Conservation (phyloP, 2,329 filamentous ascomycete genomes). For the Fusarium keratoplasticum region DNA sequence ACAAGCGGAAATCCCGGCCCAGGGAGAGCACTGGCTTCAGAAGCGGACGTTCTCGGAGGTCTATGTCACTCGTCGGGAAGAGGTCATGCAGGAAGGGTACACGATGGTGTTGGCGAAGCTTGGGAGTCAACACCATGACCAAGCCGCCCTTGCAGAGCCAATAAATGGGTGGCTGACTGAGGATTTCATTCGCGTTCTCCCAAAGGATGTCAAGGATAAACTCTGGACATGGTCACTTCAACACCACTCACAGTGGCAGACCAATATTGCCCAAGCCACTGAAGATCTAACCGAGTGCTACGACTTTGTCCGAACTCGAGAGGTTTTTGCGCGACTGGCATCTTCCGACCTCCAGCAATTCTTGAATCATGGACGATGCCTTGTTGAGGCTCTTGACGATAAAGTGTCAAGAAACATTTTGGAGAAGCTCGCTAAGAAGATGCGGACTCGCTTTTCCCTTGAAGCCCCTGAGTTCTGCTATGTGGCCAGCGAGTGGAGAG, state of each 20-base stretch:
- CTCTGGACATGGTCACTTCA: conserved; percentile 7
- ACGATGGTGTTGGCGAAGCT: not conserved
- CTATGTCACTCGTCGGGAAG: not conserved
- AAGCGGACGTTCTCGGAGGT: not conserved
- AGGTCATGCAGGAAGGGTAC: not conserved
- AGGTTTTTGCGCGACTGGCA: not conserved
- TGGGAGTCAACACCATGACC: not conserved
- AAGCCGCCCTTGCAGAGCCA: not conserved
- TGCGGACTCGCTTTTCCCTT: too few species aligned
- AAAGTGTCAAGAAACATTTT: too few species aligned
- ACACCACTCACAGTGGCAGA: not conserved
- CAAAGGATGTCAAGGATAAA: conserved; percentile 11
- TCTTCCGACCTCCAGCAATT: not conserved
- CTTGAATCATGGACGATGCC: too few species aligned
- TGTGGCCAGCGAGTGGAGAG: too few species aligned
- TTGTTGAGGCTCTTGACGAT: too few species aligned
- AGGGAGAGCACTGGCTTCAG: not conserved
- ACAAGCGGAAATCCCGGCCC: accelerated
- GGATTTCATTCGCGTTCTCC: not conserved
- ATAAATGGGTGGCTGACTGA: conserved; percentile 4
- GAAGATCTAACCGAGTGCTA: not conserved
- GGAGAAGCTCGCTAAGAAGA: too few species aligned
- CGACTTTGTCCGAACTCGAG: too few species aligned
- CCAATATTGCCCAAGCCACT: not conserved
- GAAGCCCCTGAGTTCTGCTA: too few species aligned